phyloP scores from a whole-genome alignment of 768 basidiomycete genomes.

The Phallus indusiatus region DNA sequence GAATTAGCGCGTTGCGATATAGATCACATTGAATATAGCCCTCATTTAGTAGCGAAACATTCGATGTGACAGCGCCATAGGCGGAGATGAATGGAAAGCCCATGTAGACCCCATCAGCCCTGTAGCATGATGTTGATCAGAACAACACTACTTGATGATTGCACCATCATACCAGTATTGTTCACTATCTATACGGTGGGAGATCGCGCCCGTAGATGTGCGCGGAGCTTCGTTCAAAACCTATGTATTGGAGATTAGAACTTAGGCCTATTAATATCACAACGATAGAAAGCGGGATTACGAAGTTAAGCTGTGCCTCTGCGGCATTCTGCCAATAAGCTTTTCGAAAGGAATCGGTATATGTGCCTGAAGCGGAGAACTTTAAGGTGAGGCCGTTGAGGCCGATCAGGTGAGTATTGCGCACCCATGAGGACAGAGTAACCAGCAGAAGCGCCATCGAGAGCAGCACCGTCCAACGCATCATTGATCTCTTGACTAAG shows the following conservation, averaged over 20 bases:
- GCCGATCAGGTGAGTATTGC: background rate
- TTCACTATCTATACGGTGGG: constrained; percentile 25
- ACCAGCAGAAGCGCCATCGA: constrained; percentile 22
- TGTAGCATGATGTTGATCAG: constrained; percentile 8
- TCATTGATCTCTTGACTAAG: constrained; percentile 21
- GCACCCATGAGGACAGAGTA: constrained; percentile 18
- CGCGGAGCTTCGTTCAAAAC: constrained; percentile 20
- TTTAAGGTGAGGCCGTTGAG: background rate
- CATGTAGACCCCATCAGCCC: constrained; percentile 33
- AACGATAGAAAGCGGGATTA: background rate
- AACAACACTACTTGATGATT: background rate
- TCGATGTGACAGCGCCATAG: constrained; percentile 26
- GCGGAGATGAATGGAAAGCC: constrained; percentile 36
- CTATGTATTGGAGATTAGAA: constrained; percentile 3
- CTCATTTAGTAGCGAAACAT: constrained; percentile 29
- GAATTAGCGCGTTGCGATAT: constrained; percentile 28
- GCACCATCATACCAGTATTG: constrained; percentile 23
- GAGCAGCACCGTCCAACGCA: constrained; percentile 19
- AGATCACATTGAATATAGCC: constrained; percentile 32
- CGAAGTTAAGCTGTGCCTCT: constrained; percentile 17
- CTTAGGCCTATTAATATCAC: background rate
- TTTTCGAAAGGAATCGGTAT: constrained; percentile 12
- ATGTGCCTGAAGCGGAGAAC: constrained; percentile 1
- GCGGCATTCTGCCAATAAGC: constrained; percentile 17
- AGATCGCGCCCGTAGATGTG: constrained; percentile 31